These are phyloP conservation scores for Spinacia oleracea DNA, from an alignment of 179 eudicot species.

Conservation along the genomic window DNA sequence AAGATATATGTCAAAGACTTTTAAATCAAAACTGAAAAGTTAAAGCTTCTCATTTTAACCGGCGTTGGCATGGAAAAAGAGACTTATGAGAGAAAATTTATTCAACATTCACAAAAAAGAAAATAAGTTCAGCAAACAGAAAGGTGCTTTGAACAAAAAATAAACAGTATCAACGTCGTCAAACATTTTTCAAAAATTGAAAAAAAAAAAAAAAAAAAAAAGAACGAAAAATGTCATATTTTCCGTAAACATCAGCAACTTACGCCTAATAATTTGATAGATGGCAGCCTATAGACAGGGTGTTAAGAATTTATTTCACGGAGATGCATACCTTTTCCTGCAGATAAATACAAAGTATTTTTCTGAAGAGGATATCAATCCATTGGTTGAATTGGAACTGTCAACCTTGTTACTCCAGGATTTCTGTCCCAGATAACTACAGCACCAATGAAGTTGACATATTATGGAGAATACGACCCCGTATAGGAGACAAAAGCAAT, in stretches of 20 bases:
- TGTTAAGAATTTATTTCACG: background rate
- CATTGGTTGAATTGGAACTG: background rate
- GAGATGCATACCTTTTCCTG: background rate
- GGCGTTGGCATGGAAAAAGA: background rate
- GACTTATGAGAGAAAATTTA: background rate
- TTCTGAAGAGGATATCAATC: background rate
- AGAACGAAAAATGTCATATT: background rate
- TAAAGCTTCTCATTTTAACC: background rate
- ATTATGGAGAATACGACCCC: background rate
- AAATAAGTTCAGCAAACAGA: background rate
- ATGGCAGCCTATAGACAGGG: constrained; percentile 7
- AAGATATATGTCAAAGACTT: background rate
- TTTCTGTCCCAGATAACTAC: background rate
- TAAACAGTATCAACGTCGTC: background rate
- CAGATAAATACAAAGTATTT: background rate
- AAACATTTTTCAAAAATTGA: too few species aligned
- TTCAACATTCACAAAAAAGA: background rate
- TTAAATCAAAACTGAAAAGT: background rate
- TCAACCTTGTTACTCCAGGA: background rate
- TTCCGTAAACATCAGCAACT: background rate
- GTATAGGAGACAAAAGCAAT: background rate
- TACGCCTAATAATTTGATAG: background rate
- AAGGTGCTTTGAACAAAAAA: background rate
- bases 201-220: background rate
- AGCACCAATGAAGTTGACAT: background rate